phyloP scores from a whole-genome alignment of 805 yeast genomes.

The Torulaspora gathmanii region DNA sequence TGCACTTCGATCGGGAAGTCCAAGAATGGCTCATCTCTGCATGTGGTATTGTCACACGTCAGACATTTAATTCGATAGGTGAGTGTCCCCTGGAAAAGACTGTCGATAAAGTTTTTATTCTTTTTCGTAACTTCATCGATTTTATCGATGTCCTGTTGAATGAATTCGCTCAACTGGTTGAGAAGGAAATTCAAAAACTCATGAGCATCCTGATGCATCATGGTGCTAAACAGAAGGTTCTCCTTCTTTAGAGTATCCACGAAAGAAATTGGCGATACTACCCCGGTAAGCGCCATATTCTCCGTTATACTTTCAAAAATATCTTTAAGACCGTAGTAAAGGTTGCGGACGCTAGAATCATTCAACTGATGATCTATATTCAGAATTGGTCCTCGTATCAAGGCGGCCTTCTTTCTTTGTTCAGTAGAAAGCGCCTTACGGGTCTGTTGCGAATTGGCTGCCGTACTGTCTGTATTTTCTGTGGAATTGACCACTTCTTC shows the following conservation, averaged over 20 bases:
- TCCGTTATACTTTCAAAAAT: slow-evolving; percentile 80
- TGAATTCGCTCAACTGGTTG: slow-evolving; percentile 59
- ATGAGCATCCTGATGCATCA: slow-evolving; percentile 98
- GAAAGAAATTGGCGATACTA: slow-evolving; percentile 74
- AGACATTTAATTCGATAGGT: slow-evolving; percentile 87
- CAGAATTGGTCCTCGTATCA: slow-evolving; percentile 74
- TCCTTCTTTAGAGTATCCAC: slow-evolving; percentile 73
- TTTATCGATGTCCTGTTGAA: slow-evolving; percentile 26
- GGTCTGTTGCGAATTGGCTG: slow-evolving; percentile 4
- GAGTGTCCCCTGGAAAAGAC: slow-evolving; percentile 75
- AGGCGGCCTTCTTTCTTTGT: slow-evolving; percentile 70
- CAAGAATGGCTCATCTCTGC: slow-evolving; percentile 78
- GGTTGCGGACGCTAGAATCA: slow-evolving; percentile 38
- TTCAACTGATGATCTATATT: slow-evolving; percentile 64
- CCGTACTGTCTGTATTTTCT: neutral
- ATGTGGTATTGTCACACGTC: slow-evolving; percentile 76
- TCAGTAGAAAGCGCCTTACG: slow-evolving; percentile 49
- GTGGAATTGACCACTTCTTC: neutral
- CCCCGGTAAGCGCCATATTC: slow-evolving; percentile 63
- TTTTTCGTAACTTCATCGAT: slow-evolving; percentile 1
- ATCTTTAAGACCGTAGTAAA: slow-evolving; percentile 73
- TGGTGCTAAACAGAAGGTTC: slow-evolving; percentile 78
- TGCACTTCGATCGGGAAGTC: slow-evolving; percentile 85
- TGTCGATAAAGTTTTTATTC: slow-evolving; percentile 52
- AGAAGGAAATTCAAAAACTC: slow-evolving; percentile 86